Base-by-base conservation (phyloP, 2,329 filamentous ascomycete genomes). In the Fusarium proliferatum region DNA sequence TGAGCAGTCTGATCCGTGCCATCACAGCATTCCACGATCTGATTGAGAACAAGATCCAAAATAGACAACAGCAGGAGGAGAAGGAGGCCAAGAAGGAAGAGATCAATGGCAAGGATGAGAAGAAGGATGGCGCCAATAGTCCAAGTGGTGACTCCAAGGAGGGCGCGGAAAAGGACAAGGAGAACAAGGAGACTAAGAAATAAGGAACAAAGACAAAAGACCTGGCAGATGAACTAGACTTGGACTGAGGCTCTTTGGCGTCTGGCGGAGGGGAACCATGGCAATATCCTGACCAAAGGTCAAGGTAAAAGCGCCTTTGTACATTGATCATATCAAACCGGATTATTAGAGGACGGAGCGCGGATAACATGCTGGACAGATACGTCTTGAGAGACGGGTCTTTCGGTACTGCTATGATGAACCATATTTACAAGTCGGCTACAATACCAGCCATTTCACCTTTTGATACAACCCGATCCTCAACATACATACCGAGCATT, bases 1-100 rank as follows among this genome's bases (percentile, higher is more conserved):
- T 99, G 61, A 97, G 94, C 85, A 97, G 94, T 86, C 86, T 79
- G 86, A 98, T 99, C 84, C 90, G 96, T 70, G 96, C 96, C 64
- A 99, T 99, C 80, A 98, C 96, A 17, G 96, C 96, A 12, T 99
- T 98, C 92, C 96, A 99, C 83, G 96, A 99, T 82, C 86, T 99
- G 76, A 99, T 99, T 76, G 96, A 99, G 87, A 99, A 99, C 88
- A 99, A 99, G 89, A 98, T 98, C 77, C 96, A 98, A 86, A 99
- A 99, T 85, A 90, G 96, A 82, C 95, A 98, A 85, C 94, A 97
- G 82, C 93, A 97, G 80, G 96, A 98, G 81, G 96, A 99, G 80
- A 96, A 96, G 85, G 96, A 98, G 78, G 89, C 92, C 79, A 94
- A 94, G 85, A 94, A 95, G 80, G 91, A 92, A 55, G 93, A 93